Evolutionary conservation across 257 asterid species (phyloP).

Genomic region (Apocynum venetum): DNA sequence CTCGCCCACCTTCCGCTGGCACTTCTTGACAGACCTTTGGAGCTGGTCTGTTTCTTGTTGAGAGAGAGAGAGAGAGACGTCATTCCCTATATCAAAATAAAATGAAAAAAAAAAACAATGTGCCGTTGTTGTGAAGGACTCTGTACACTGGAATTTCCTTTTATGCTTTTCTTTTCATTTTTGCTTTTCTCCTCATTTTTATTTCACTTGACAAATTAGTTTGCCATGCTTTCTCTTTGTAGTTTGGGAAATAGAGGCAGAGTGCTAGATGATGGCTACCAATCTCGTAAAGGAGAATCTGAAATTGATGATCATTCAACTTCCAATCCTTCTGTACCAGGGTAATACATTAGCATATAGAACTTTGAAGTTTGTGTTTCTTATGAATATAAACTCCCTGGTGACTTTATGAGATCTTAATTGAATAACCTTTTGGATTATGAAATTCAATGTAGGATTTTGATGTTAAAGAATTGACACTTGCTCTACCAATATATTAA

Average conservation of each 20-base stretch:
- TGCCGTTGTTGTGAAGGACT: not conserved
- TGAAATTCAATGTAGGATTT: not conserved
- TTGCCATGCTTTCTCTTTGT: constrained; percentile 8
- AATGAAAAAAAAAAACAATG: not conserved
- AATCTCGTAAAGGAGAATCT: constrained; percentile 19
- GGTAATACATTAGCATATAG: constrained; percentile 25
- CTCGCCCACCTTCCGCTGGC: no score
- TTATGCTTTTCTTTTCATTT: not conserved
- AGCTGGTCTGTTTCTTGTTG: no score
- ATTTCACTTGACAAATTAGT: not conserved
- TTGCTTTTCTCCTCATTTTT: not conserved
- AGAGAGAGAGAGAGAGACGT: no score
- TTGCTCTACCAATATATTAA: not conserved
- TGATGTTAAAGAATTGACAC: not conserved
- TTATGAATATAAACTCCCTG: not conserved
- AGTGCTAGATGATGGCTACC: constrained; percentile 5
- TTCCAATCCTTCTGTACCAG: constrained; percentile 21
- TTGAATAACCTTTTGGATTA: not conserved
- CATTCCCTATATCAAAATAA: no score
- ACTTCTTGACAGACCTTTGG: no score
- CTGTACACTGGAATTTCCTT: not conserved
- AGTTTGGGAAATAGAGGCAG: constrained; percentile 26
- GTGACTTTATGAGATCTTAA: not conserved
- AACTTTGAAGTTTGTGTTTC: not conserved
- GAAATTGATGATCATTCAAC: constrained; percentile 22